Base-by-base conservation (phyloP, 108 stramenopile species). In the Bacterosira constricta region DNA sequence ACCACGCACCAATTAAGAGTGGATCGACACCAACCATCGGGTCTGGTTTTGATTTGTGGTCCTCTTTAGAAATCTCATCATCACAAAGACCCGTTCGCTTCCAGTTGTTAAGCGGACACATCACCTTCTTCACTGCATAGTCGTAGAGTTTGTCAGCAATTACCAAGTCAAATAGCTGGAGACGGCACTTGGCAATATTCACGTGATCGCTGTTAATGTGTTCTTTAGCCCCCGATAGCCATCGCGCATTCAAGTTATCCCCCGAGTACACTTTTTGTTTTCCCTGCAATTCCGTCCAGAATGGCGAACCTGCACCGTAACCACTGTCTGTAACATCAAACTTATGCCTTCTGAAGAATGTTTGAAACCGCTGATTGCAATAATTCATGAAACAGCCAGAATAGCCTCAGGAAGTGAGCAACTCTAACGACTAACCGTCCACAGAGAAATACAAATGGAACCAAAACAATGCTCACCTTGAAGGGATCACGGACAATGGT, bases 141-240 rank as follows among this genome's bases (percentile, higher is more conserved):
- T 79, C 70, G 15, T 54, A 79, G 9, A 66, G 45, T 5, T n/a
- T 49, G 30, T 79, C 78, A 1, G 52, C 63, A 63, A 79, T 79
- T 0, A 79, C 70, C 59, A 79, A 62, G 45, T 79, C 78, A 26
- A 79, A 79, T 36, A 79, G 46, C 63, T 79, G 78, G 41, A 79
- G 46, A 7, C 78, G 78, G 53, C 78, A 79, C 27, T 79, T 79
- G 36, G 77, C 77, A 60, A 78, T 78, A 60, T 78, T 78, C 0
- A 78, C 51, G 31, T 78, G 77, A 66, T 78, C 77, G 8, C 2
- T 29, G 21, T 46, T 70, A 8, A 78, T 57, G 4, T 20, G 37
- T 0, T 59, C 77, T 32, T 29, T 26, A n/a, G 77, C 55, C 11
- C 77, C 77, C 18, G 77, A 69, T 32, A 78, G 61, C 77, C 77